Evolutionary conservation across 1,284 basidiomycete species (phyloP).

Genomic region (Mycena sp.): DNA sequence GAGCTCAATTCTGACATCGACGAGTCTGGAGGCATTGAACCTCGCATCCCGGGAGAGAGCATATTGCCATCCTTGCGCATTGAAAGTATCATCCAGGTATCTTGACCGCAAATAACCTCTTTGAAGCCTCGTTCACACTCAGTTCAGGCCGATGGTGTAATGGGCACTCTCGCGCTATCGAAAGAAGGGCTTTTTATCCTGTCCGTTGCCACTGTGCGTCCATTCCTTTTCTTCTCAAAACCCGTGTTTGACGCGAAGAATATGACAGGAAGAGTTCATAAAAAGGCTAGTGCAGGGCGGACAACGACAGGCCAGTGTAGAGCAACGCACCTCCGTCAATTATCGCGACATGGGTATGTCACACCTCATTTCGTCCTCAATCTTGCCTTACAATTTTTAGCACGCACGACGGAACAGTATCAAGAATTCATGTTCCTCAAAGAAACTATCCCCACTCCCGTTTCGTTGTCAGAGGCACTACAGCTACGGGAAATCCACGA

Average conservation of each 20-base stretch:
- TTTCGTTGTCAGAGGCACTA: constrained; percentile 69
- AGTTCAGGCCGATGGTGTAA: constrained; percentile 54
- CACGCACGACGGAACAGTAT: constrained; percentile 65
- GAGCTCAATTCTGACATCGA: constrained; percentile 75
- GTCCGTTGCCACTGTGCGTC: constrained; percentile 75
- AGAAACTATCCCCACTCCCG: constrained; percentile 78
- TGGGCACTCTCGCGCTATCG: constrained; percentile 69
- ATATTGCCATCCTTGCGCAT: constrained; percentile 69
- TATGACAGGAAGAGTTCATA: constrained; percentile 79
- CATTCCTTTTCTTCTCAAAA: constrained; percentile 25
- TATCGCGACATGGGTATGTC: constrained; percentile 78
- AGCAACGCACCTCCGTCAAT: constrained; percentile 63
- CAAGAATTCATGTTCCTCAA: constrained; percentile 75
- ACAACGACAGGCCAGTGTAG: constrained; percentile 62
- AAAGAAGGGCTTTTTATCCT: constrained; percentile 79
- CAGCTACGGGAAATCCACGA: constrained; percentile 65
- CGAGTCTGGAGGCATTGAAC: too few species aligned
- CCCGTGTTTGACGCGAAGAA: constrained; percentile 31
- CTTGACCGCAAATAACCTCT: constrained; percentile 33
- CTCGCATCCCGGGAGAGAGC: constrained; percentile 66
- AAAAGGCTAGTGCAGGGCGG: constrained; percentile 72
- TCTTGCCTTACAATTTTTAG: constrained; percentile 46
- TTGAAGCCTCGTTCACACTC: constrained; percentile 16
- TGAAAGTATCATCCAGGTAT: constrained; percentile 81
- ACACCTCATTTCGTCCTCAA: constrained; percentile 22